These are phyloP conservation scores for Yamadazyma membranifaciens DNA, from an alignment of 1,139 yeast species.

Conservation along the genomic window DNA sequence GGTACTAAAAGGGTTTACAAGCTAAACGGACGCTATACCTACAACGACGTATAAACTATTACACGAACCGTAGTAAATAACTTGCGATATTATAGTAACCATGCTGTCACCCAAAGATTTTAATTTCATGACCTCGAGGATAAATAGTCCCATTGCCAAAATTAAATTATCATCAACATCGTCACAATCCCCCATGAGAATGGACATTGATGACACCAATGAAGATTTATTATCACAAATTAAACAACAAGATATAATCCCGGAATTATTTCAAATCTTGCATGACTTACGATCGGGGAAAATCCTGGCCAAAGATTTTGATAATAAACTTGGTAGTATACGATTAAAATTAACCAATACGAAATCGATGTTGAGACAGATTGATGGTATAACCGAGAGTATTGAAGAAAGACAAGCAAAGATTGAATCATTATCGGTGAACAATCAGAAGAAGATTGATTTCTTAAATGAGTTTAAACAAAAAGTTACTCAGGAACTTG, in stretches of 20 bases:
- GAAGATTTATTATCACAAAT: slow-evolving; percentile 24
- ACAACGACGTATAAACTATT: no score
- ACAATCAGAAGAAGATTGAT: slow-evolving; percentile 26
- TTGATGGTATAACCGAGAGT: slow-evolving; percentile 41
- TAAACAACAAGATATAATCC: slow-evolving; percentile 32
- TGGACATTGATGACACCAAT: slow-evolving; percentile 15
- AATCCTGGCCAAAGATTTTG: slow-evolving; percentile 44
- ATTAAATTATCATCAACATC: slow-evolving; percentile 3
- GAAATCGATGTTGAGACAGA: slow-evolving; percentile 30
- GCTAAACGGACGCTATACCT: no score
- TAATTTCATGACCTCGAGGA: slow-evolving; percentile 1
- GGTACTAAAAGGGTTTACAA: no score
- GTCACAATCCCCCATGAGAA: slow-evolving; percentile 7
- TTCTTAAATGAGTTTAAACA: slow-evolving; percentile 15
- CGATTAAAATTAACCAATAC: slow-evolving; percentile 36
- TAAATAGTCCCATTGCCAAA: slow-evolving; percentile 3
- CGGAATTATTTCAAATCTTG: slow-evolving; percentile 37
- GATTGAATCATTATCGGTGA: slow-evolving; percentile 25
- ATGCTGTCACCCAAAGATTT: slow-evolving; percentile 13
- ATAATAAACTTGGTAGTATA: slow-evolving; percentile 42
- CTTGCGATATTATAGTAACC: not conserved
- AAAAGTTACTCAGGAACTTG: not conserved
- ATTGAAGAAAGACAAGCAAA: slow-evolving; percentile 26
- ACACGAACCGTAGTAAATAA: no score
- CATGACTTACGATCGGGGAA: slow-evolving; percentile 36